Percentiles rank a stretch among this genome's conserved stretches.
These are phyloP conservation scores for Populus tomentosa DNA, from an alignment of 441 rosid genomes.

Conservation along the genomic window DNA sequence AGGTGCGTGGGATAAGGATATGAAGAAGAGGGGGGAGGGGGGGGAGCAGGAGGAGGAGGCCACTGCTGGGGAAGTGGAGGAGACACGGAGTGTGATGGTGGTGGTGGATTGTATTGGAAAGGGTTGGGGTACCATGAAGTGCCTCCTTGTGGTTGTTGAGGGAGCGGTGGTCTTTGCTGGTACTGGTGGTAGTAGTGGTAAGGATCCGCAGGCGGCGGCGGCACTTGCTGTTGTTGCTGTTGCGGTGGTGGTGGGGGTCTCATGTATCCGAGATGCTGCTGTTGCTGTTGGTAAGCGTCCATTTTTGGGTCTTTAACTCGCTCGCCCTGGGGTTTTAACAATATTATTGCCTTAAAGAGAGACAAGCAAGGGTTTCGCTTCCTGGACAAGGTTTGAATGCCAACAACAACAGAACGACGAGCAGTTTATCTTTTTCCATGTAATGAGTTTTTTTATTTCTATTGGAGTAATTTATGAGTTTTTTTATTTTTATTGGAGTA, in stretches of 20 bases:
- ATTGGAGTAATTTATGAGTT: background rate
- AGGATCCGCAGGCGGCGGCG: conserved; percentile 49
- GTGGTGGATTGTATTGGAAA: conserved; percentile 51
- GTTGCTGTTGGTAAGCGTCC: conserved; percentile 70
- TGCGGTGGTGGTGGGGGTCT: conserved; percentile 54
- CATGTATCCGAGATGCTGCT: conserved; percentile 47
- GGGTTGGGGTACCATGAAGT: conserved; percentile 58
- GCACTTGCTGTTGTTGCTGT: conserved; percentile 13
- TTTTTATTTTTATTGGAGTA: too few relatives aligned
- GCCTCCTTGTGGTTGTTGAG: conserved; percentile 51
- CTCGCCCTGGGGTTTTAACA: background rate
- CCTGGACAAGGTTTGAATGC: background rate
- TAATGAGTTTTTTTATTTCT: too few relatives aligned
- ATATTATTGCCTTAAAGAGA: background rate
- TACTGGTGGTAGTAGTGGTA: conserved; percentile 37
- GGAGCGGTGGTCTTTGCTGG: conserved; percentile 41
- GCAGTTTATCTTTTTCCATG: too few relatives aligned
- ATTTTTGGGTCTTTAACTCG: conserved; percentile 20
- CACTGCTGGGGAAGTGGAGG: conserved; percentile 35
- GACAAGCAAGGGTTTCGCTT: background rate
- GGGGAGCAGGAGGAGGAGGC: conserved; percentile 16
- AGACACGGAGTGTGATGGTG: conserved; percentile 43
- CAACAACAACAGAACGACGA: too few relatives aligned
- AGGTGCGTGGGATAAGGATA: conserved; percentile 40
- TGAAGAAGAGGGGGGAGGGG: conserved; percentile 23